Evolutionary conservation across 2,329 filamentous ascomycete species (phyloP), one percentile per base, ranked within the genome.

Genomic region (Penicillium hordei): DNA sequence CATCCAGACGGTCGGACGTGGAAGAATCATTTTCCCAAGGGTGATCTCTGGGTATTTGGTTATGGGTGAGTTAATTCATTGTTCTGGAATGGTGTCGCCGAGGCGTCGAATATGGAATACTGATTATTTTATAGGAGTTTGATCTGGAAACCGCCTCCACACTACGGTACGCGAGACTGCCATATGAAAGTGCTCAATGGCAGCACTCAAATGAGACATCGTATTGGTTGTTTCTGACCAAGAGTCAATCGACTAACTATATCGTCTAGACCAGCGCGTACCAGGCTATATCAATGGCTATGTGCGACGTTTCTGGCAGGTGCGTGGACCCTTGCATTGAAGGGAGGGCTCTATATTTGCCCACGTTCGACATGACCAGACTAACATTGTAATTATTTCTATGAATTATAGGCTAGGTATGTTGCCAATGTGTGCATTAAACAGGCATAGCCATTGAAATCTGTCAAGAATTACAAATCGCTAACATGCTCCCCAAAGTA

Each of bases 91-190:
- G 2, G 25, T 45, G n/a, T 29, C 10, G 27, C 21, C 7, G 12
- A 40, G 25, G 1, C 7, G n/a, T 48, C 15, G 9, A 17, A 27
- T 34, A 25, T 33, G 5, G 15, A 46, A 48, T 31, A 17, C 45
- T 60, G 19, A 66, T 21, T 40, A 33, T n/a, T 29, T 39, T 46
- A 25, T 51, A 94, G 93, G 78, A 96, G 92, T 74, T 79, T 99
- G 73, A 97, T 99, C 68, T 99, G 93, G 93, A 99, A 97, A 75
- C 93, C 94, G 56, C 94, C 94, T 60, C 94, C 94, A 65, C 90
- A 96, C 73, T 97, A 89, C 73, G 93, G 93, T 97, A 87, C 61
- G 75, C 66, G 40, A 21, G 48, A 43, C 9, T 33, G 42, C 8
- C 15, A 23, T 17, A 8, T 42, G 13, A 34, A 25, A 33, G 10